Conservation (phyloP, 2,329 filamentous ascomycete genomes). For the Dissoconium aciculare region DNA sequence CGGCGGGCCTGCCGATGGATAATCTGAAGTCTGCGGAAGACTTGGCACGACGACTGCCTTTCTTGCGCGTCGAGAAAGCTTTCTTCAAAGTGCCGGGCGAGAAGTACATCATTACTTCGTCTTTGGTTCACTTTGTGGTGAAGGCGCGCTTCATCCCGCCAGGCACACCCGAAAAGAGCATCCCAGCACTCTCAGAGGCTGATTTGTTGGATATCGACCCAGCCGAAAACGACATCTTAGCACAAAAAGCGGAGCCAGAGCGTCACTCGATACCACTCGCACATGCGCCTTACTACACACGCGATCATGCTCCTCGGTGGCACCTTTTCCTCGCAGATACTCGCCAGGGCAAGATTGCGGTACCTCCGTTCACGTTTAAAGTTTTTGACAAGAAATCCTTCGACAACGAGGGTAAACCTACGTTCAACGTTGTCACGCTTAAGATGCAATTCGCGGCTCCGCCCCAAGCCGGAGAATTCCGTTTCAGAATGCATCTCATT, state of each 20-base stretch:
- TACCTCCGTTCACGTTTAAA: conserved; percentile 89
- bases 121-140: conserved; percentile 83
- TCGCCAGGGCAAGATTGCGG: conserved; percentile 89
- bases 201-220: conserved; percentile 87
- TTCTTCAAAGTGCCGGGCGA: conserved; percentile 99
- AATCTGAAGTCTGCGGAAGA: conserved; percentile 63
- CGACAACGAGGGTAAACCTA: conserved; percentile 61
- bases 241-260: conserved; percentile 51
- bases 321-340: conserved; percentile 87
- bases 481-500: conserved; percentile 83
- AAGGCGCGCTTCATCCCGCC: conserved; percentile 91
- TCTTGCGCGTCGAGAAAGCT: conserved; percentile 71
- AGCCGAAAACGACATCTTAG: conserved; percentile 81
- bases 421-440: conserved; percentile 86
- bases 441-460: conserved; percentile 96
- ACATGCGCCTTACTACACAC: conserved; percentile 77
- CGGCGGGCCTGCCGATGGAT: conserved; percentile 53
- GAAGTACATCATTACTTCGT: conserved; percentile 78
- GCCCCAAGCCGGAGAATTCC: conserved; percentile 81
- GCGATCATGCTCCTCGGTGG: conserved; percentile 82
- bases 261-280: conserved; percentile 68
- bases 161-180: conserved; percentile 46
- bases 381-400: conserved; percentile 84
- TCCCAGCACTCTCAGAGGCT: conserved; percentile 58
- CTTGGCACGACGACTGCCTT: conserved; percentile 72